A percentile compares a stretch with the other conserved stretches of the same genome.
Evolutionary conservation across 768 basidiomycete species (phyloP).

Genomic region (Gautieria morchelliformis): DNA sequence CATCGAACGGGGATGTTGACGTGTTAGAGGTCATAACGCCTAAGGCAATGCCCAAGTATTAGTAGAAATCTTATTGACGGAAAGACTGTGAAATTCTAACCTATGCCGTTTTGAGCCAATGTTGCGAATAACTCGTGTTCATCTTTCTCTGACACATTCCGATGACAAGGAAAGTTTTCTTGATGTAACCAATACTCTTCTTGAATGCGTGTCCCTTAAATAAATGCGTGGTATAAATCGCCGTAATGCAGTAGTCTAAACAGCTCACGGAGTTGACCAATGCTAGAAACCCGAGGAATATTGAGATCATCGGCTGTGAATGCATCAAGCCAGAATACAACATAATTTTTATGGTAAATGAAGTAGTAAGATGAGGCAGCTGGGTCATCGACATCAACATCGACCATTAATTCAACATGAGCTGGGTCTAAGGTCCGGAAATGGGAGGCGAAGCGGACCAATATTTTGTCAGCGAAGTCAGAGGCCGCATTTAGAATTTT

Average conservation of each 20-base stretch:
- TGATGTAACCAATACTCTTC: constrained; percentile 53
- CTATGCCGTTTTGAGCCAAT: constrained; percentile 45
- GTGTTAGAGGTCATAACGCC: constrained; percentile 52
- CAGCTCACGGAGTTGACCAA: background rate
- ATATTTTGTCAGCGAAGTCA: constrained; percentile 27
- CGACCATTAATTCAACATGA: constrained; percentile 25
- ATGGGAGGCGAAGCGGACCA: constrained; percentile 13
- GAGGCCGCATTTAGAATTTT: constrained; percentile 27
- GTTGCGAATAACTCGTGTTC: constrained; percentile 38
- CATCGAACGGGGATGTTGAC: constrained; percentile 51
- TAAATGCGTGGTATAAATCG: background rate
- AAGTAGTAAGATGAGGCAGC: constrained; percentile 49
- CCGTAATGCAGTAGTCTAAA: background rate
- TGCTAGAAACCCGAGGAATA: background rate
- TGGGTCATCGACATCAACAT: constrained; percentile 44
- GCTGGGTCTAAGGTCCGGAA: constrained; percentile 8
- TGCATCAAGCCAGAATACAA: constrained; percentile 46
- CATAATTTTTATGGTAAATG: constrained; percentile 36
- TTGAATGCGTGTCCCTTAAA: background rate
- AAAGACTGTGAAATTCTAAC: constrained; percentile 22
- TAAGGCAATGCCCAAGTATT: background rate
- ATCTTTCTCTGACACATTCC: constrained; percentile 19
- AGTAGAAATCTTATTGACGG: background rate
- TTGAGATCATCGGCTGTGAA: constrained; percentile 21
- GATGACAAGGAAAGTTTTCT: constrained; percentile 57